Percentiles rank a stretch among this genome's conserved stretches.
Conservation (phyloP, 148 eudicot genomes). For the Rhododendron kiyosumense region DNA sequence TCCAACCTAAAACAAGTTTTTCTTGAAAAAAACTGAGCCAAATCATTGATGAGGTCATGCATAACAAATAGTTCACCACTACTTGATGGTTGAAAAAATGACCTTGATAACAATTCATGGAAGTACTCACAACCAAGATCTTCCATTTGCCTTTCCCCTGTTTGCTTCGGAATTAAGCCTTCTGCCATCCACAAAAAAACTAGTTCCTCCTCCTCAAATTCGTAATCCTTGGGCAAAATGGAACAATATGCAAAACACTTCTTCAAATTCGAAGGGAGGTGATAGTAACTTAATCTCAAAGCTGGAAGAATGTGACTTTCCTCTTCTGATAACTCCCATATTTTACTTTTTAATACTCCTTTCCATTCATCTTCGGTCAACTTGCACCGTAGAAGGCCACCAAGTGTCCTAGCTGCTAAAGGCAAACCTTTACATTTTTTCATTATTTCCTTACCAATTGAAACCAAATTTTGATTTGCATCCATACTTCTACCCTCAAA, state of each 20-base stretch:
- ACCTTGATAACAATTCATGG: constrained; percentile 23
- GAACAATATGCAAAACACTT: constrained; percentile 22
- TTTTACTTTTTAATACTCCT: constrained; percentile 6
- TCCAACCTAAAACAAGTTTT: constrained; percentile 14
- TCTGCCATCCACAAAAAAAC: constrained; percentile 26
- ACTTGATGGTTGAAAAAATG: constrained; percentile 25
- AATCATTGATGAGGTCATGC: constrained; percentile 41
- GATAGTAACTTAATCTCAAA: constrained; percentile 19
- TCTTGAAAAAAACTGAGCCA: constrained; percentile 20
- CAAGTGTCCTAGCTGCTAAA: constrained; percentile 14
- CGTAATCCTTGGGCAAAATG: constrained; percentile 19
- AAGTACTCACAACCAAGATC: constrained; percentile 26
- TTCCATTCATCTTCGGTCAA: constrained; percentile 6
- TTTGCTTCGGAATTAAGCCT: constrained; percentile 13
- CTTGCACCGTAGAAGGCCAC: constrained; percentile 13
- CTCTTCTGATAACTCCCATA: constrained; percentile 7
- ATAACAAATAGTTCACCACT: constrained; percentile 11
- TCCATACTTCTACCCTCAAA: neutral
- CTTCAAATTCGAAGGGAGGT: constrained; percentile 22
- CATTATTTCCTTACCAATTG: constrained; percentile 7
- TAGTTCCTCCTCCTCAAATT: constrained; percentile 5
- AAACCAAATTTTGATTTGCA: neutral
- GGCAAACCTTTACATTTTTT: constrained; percentile 24
- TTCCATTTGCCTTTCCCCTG: constrained; percentile 11
- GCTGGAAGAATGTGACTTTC: constrained; percentile 10